Base-by-base conservation (phyloP, 139 green algal genomes). In the Choricystis sp. region DNA sequence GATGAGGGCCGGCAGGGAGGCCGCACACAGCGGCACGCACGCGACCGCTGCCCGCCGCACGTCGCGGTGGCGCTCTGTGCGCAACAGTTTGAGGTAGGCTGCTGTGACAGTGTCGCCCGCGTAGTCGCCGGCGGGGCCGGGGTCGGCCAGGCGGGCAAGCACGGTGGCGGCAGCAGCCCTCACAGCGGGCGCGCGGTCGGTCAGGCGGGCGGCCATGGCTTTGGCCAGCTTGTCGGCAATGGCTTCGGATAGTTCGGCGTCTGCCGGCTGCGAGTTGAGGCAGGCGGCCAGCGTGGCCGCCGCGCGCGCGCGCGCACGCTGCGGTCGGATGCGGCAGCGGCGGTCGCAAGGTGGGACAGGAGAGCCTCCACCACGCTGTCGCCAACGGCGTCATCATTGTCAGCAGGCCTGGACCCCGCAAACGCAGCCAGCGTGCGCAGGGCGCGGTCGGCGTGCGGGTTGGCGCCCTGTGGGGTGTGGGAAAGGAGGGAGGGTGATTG, bases 61-160 rank as follows among this genome's bases (percentile, higher is more conserved):
- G 56, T 83, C 81, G 66, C 81, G 85, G 69, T 76, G 85, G 26
- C 74, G 83, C 22, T 89, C 82, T 2, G 22, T 30, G 2, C 31
- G 29, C n/a, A 87, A 66, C 55, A 87, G 48, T 5, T 72, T 28
- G 20, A 84, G 59, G 29, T 81, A 71, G 24, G 60, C 59, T 3
- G 26, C 48, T 1, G 69, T 79, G 24, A 89, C 63, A 3, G 59
- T 29, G 62, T 80, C 76, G 23, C 74, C 70, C 3, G 26, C 59
- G 66, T 81, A 86, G 25, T 79, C 69, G 3, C 67, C 76, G 26
- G 65, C 67, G 31, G 77, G 65, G 26, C 65, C 79, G 9, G 79
- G 79, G 27, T 79, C 31, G 23, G 77, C 74, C 14, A 89, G 68
- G 26, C 81, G 69, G 1, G 62, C 49, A 5, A 89, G 70, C 56